These are phyloP conservation scores for Gillenia trifoliata DNA, from an alignment of 306 rosid species.

Conservation along the genomic window DNA sequence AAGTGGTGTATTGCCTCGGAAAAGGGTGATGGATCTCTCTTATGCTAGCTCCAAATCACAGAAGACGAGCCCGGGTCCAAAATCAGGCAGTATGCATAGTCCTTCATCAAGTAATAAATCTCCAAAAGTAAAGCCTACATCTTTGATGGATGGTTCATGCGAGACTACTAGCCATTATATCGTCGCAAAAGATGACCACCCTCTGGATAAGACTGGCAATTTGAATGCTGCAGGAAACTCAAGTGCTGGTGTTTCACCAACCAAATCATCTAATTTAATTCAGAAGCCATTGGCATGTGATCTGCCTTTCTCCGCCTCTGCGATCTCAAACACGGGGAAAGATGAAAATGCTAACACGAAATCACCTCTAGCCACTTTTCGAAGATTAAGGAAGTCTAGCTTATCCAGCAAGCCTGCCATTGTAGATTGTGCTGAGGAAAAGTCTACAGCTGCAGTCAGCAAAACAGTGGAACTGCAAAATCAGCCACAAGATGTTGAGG, in stretches of 20 bases:
- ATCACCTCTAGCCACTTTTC: constrained; percentile 26
- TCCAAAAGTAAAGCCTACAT: constrained; percentile 22
- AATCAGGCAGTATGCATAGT: constrained; percentile 27
- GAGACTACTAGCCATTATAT: constrained; percentile 28
- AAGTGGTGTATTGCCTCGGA: constrained; percentile 41
- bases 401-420: constrained; percentile 28
- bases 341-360: constrained; percentile 22
- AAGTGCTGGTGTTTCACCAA: constrained; percentile 7
- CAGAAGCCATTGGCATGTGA: constrained; percentile 27
- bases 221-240: constrained; percentile 19
- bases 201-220: not conserved
- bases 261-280: constrained; percentile 20
- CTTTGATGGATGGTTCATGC: constrained; percentile 25
- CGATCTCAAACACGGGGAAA: constrained; percentile 20
- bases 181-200: constrained; percentile 11
- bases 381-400: constrained; percentile 22
- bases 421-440: constrained; percentile 25
- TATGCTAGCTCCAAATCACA: constrained; percentile 38
- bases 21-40: constrained; percentile 35
- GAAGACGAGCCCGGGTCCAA: constrained; percentile 25
- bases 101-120: constrained; percentile 26
- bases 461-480: constrained; percentile 27
- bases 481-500: constrained; percentile 20
- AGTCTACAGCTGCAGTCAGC: constrained; percentile 22
- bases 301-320: constrained; percentile 22